Conservation (phyloP, 345 rosid species). For the Melaleuca quinquenervia region DNA sequence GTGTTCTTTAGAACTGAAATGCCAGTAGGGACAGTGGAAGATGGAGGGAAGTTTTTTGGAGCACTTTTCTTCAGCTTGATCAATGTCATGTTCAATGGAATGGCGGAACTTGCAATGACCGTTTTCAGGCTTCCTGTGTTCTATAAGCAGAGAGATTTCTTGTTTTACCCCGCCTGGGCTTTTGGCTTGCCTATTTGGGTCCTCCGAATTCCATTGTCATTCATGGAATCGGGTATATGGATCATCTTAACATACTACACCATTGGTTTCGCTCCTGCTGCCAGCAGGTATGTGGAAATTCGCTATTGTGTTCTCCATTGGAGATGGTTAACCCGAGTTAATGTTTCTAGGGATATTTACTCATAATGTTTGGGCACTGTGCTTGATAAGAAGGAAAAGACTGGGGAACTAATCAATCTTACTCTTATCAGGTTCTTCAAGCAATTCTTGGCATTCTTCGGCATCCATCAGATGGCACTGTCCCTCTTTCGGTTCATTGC, state of each 20-base stretch:
- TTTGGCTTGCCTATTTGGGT: conserved; percentile 52
- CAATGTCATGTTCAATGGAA: conserved; percentile 59
- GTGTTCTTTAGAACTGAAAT: conserved; percentile 52
- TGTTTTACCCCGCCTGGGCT: conserved; percentile 69
- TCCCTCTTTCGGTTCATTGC: conserved; percentile 68
- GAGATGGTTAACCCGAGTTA: neutral
- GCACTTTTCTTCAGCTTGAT: conserved; percentile 47
- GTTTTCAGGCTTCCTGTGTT: conserved; percentile 56
- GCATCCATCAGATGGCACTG: conserved; percentile 77
- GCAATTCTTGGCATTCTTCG: conserved; percentile 49
- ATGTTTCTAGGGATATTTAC: neutral
- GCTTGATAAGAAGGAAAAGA: neutral
- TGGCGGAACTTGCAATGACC: conserved; percentile 54
- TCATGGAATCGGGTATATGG: conserved; percentile 57
- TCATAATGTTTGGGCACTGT: neutral
- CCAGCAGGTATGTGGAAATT: conserved; percentile 28
- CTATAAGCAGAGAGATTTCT: conserved; percentile 59
- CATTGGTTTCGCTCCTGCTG: conserved; percentile 60
- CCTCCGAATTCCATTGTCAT: conserved; percentile 53
- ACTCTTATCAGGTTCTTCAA: conserved; percentile 43
- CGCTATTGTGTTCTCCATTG: neutral
- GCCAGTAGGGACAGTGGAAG: conserved; percentile 25
- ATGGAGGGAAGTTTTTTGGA: conserved; percentile 41
- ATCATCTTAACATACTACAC: conserved; percentile 51
- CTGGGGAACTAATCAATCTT: neutral